phyloP scores from a whole-genome alignment of 2,329 filamentous ascomycete genomes.

The Penicillium paneum region DNA sequence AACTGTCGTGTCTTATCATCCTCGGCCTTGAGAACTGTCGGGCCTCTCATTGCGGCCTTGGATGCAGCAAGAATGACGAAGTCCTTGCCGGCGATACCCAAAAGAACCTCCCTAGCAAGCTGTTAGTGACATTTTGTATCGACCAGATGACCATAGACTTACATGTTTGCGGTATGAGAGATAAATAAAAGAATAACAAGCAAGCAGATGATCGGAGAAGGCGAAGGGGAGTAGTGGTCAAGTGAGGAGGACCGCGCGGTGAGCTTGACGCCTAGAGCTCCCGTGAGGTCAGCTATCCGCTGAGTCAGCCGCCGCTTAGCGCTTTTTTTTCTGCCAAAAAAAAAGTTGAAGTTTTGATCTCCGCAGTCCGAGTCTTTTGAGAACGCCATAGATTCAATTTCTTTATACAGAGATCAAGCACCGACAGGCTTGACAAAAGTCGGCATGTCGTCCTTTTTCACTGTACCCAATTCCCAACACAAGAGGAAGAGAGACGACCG shows the following conservation, averaged over 20 bases:
- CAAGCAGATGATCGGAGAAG: conserved; percentile 21
- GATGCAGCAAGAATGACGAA: conserved; percentile 97
- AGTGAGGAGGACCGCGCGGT: conserved; percentile 34
- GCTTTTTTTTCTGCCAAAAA: conserved; percentile 37
- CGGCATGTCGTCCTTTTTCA: conserved; percentile 93
- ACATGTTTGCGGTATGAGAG: conserved; percentile 29
- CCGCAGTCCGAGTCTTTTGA: conserved; percentile 13
- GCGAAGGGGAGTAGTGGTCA: conserved; percentile 22
- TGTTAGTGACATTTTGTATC: conserved; percentile 18
- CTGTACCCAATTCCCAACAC: conserved; percentile 76
- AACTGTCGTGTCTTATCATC: conserved; percentile 95
- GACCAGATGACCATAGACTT: conserved; percentile 5
- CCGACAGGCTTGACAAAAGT: conserved; percentile 3
- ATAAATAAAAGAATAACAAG: conserved; percentile 15
- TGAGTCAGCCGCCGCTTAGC: conserved; percentile 36
- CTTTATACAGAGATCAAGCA: conserved; percentile 8
- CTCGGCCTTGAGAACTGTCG: conserved; percentile 87
- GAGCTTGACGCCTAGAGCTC: conserved; percentile 44
- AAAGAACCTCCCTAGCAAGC: conserved; percentile 79
- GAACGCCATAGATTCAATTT: conserved; percentile 12
- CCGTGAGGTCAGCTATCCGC: conserved; percentile 31
- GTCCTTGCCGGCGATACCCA: conserved; percentile 98
- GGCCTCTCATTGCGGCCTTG: conserved; percentile 96
- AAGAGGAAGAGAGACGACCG: conserved; percentile 75
- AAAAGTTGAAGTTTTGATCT: conserved; percentile 31